A percentile compares a stretch with the other conserved stretches of the same genome.
These are phyloP conservation scores for Trebouxiophyceae sp. DNA, from an alignment of 163 green algal species.

Conservation along the genomic window DNA sequence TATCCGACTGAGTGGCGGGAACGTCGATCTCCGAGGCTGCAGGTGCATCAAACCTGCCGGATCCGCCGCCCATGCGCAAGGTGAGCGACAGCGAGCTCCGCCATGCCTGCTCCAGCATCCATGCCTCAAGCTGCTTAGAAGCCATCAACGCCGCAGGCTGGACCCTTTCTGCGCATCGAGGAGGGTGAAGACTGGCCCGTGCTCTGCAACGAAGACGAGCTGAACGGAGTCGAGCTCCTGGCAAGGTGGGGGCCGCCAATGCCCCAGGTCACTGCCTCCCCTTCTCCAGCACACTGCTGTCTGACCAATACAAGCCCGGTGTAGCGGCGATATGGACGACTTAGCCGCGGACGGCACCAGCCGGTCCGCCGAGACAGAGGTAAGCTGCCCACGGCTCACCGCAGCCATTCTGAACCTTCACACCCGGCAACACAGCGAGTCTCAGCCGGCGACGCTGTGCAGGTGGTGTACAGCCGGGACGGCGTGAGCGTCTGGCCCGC, in stretches of 20 bases:
- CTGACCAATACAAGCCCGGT: neutral
- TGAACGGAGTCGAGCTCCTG: slow-evolving; percentile 1
- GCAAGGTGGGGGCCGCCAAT: neutral
- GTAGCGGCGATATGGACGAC: neutral
- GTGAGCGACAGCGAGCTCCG: too few species aligned
- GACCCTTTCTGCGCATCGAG: slow-evolving; percentile 10
- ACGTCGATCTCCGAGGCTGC: too few species aligned
- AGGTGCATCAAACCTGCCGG: too few species aligned
- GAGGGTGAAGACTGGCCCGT: slow-evolving; percentile 8
- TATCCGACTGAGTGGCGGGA: too few species aligned
- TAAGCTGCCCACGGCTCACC: too few species aligned
- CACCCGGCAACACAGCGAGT: neutral
- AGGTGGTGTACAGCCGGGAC: slow-evolving; percentile 43
- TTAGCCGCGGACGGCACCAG: too few species aligned
- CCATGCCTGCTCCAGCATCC: too few species aligned
- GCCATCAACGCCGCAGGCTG: neutral
- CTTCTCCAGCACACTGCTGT: neutral
- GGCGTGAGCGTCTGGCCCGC: slow-evolving; percentile 38
- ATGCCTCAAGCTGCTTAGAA: neutral
- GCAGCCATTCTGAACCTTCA: too few species aligned
- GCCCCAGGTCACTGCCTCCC: neutral
- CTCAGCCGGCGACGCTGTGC: neutral
- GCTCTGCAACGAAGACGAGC: slow-evolving; percentile 6
- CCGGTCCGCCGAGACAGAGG: too few species aligned
- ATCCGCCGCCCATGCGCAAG: too few species aligned